A percentile compares a stretch with the other conserved stretches of the same genome.
Conservation (phyloP, 2,329 filamentous ascomycete genomes). For the Xylaria sp. region DNA sequence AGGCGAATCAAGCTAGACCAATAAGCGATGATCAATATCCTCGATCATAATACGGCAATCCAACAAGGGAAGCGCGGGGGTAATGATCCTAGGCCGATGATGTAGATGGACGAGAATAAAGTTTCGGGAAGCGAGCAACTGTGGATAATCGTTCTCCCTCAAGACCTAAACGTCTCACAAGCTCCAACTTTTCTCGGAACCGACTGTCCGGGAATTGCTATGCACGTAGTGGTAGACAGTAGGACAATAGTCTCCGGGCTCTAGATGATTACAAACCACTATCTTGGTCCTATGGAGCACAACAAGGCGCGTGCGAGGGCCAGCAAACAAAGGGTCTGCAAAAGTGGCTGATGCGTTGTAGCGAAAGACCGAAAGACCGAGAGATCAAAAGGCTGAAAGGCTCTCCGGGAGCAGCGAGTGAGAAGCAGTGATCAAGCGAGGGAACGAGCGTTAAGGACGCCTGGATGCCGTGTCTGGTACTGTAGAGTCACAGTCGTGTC, state of each 20-base stretch:
- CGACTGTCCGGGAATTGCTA: too few species aligned
- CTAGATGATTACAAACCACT: background rate
- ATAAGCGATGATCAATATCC: background rate
- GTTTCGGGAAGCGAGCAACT: constrained; percentile 8
- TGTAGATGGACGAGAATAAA: constrained; percentile 13
- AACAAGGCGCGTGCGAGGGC: background rate
- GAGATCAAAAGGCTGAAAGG: background rate
- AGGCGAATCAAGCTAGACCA: background rate
- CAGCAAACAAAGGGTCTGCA: background rate
- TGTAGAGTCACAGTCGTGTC: background rate
- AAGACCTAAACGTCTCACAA: background rate
- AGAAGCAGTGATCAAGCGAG: background rate
- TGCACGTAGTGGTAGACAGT: background rate
- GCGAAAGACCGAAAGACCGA: background rate
- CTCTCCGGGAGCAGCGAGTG: background rate
- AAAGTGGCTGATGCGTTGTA: background rate
- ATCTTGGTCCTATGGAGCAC: background rate
- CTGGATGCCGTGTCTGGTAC: background rate
- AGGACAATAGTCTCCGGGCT: background rate
- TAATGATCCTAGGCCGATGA: constrained; percentile 22
- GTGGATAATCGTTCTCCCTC: background rate
- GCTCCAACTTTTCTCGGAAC: background rate
- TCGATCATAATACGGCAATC: background rate
- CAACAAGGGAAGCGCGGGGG: background rate
- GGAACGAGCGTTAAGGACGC: constrained; percentile 10